Conservation (phyloP, 805 yeast genomes). For the Wickerhamomyces queroliae region DNA sequence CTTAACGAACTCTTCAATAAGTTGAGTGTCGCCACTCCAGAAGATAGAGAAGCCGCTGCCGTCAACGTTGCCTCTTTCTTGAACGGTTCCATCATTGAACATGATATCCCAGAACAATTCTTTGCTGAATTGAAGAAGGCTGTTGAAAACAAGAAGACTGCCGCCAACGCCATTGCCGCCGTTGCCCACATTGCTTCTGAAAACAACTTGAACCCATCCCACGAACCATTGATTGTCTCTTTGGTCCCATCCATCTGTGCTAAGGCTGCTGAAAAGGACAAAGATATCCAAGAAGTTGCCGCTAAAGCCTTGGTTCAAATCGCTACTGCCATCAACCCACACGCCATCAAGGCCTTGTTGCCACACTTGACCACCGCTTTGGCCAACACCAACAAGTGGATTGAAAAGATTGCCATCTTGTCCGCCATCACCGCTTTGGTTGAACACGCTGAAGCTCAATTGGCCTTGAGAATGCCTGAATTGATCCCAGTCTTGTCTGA, state of each 20-base stretch:
- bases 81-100: constrained; percentile 96
- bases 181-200: constrained; percentile 78
- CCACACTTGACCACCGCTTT: constrained; percentile 73
- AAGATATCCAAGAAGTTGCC: constrained; percentile 69
- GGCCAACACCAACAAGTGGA: constrained; percentile 85
- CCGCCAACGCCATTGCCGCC: constrained; percentile 80
- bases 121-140: constrained; percentile 72
- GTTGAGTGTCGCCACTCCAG: constrained; percentile 83
- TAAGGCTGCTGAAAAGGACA: constrained; percentile 89
- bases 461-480: constrained; percentile 99
- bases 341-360: constrained; percentile 83
- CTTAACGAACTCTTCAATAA: constrained; percentile 90
- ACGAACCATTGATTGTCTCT: constrained; percentile 90
- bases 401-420: constrained; percentile 91
- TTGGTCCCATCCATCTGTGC: constrained; percentile 65
- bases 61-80: constrained; percentile 86
- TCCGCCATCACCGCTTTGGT: constrained; percentile 82
- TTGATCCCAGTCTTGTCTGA: constrained; percentile 97
- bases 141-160: constrained; percentile 75
- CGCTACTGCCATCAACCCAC: constrained; percentile 82
- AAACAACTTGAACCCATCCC: constrained; percentile 78
- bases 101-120: constrained; percentile 91
- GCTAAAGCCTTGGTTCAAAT: constrained; percentile 70
- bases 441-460: constrained; percentile 90
- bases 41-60: constrained; percentile 81